Conservation (phyloP, 345 rosid genomes). For the Citropsis articulata region DNA sequence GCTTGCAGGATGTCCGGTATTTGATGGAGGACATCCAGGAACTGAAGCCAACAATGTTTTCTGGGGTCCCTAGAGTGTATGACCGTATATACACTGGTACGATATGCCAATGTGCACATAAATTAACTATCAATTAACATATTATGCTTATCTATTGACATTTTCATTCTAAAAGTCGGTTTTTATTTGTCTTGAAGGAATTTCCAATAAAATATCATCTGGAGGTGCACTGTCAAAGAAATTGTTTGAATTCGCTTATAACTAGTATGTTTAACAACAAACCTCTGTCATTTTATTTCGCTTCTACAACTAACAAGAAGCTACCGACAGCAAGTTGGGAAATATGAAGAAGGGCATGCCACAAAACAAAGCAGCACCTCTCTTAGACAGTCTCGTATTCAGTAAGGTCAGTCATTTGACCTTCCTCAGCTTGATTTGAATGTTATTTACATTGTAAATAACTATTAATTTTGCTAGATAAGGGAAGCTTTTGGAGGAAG, state of each 20-base stretch:
- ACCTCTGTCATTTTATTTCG: neutral
- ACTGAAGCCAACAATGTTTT: constrained; percentile 77
- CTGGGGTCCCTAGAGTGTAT: constrained; percentile 88
- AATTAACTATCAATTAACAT: neutral
- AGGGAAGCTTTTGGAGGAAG: constrained; percentile 81
- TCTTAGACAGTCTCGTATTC: constrained; percentile 72
- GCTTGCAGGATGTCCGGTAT: constrained; percentile 59
- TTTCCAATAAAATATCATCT: constrained; percentile 56
- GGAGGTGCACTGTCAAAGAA: constrained; percentile 64
- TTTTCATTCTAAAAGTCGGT: neutral
- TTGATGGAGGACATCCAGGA: constrained; percentile 85
- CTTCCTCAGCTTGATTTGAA: neutral
- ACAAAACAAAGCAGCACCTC: constrained; percentile 84
- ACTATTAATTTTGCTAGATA: constrained; percentile 36
- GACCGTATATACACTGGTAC: constrained; percentile 77
- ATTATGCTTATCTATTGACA: neutral
- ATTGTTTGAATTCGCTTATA: constrained; percentile 68
- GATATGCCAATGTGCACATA: neutral
- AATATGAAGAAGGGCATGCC: constrained; percentile 72
- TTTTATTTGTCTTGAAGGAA: constrained; percentile 46
- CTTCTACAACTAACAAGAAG: constrained; percentile 16
- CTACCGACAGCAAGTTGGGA: constrained; percentile 60
- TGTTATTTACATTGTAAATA: constrained; percentile 9
- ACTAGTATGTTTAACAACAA: constrained; percentile 59
- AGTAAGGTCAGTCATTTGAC: constrained; percentile 50